Conservation (phyloP, 1,139 yeast genomes). For the Blastobotrys elegans region DNA sequence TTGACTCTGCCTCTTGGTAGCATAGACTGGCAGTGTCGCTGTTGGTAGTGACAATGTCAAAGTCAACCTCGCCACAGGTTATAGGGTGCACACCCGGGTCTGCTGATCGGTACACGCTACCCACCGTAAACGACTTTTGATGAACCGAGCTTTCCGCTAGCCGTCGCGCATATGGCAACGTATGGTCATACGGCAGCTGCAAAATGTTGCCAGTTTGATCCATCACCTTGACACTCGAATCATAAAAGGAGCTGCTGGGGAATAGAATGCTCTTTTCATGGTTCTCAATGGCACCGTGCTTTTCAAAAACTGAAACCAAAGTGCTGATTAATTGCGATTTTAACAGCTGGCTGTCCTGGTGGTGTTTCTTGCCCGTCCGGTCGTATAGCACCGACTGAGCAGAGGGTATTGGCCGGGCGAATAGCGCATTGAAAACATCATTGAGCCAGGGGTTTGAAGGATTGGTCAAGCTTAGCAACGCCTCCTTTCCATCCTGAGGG, state of each 20-base stretch:
- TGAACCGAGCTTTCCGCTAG: conserved; percentile 58
- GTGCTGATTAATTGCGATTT: conserved; percentile 45
- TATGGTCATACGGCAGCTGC: conserved; percentile 82
- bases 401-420: conserved; percentile 68
- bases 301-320: conserved; percentile 55
- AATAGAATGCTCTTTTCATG: conserved; percentile 57
- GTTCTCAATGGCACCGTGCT: conserved; percentile 83
- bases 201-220: conserved; percentile 84
- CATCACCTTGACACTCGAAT: conserved; percentile 61
- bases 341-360: conserved; percentile 31
- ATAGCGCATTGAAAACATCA: conserved; percentile 80
- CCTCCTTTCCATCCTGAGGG: conserved; percentile 88
- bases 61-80: conserved; percentile 74
- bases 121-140: conserved; percentile 62
- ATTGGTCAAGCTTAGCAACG: conserved; percentile 58
- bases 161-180: conserved; percentile 81
- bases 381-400: conserved; percentile 84
- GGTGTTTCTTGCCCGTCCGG: conserved; percentile 28
- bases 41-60: conserved; percentile 55
- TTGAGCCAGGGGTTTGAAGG: conserved; percentile 94
- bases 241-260: conserved; percentile 74
- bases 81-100: conserved; percentile 67
- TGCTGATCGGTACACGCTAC: conserved; percentile 71
- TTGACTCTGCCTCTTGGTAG: conserved; percentile 78
- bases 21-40: conserved; percentile 40